Percentiles rank a stretch among this genome's conserved stretches.
Conservation (phyloP, 1,284 basidiomycete genomes). For the Sporisorium sorghi region DNA sequence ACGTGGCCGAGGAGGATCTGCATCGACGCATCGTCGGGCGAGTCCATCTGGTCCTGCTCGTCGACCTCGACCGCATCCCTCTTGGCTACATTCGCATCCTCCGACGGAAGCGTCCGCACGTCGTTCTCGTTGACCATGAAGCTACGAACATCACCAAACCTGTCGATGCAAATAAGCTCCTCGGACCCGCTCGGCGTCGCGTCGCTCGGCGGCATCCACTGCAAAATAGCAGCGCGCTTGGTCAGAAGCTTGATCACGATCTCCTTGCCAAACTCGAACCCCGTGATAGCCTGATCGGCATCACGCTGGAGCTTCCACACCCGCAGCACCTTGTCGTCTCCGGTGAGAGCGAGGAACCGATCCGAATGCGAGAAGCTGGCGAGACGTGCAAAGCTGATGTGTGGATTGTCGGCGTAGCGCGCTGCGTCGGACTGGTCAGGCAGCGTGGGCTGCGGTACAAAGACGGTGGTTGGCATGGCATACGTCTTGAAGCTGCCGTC, state of each 20-base stretch:
- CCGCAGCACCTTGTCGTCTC: conserved; percentile 65
- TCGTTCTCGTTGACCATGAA: conserved; percentile 40
- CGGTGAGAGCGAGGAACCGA: conserved; percentile 56
- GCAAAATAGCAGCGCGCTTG: conserved; percentile 61
- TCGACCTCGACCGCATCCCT: conserved; percentile 12
- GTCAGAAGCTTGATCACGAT: conserved; percentile 56
- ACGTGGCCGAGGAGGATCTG: conserved; percentile 62
- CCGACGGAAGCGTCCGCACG: conserved; percentile 21
- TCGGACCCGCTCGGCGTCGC: conserved; percentile 30
- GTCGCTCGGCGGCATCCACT: conserved; percentile 49
- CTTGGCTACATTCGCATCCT: background rate
- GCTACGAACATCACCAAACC: conserved; percentile 63
- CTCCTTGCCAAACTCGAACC: conserved; percentile 48
- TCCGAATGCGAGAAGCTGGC: conserved; percentile 57
- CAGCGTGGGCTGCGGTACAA: conserved; percentile 45
- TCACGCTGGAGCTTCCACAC: conserved; percentile 49
- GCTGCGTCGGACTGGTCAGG: conserved; percentile 52
- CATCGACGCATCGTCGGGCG: conserved; percentile 44
- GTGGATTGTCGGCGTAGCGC: conserved; percentile 34
- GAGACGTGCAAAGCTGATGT: conserved; percentile 56
- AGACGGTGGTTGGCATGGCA: conserved; percentile 40
- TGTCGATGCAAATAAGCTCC: conserved; percentile 59
- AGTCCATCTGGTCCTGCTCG: conserved; percentile 51
- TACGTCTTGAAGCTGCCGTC: conserved; percentile 27
- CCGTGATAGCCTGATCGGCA: conserved; percentile 12